These are phyloP conservation scores for Stipa capillata DNA, from an alignment of 176 grass and related monocot species.

Conservation along the genomic window DNA sequence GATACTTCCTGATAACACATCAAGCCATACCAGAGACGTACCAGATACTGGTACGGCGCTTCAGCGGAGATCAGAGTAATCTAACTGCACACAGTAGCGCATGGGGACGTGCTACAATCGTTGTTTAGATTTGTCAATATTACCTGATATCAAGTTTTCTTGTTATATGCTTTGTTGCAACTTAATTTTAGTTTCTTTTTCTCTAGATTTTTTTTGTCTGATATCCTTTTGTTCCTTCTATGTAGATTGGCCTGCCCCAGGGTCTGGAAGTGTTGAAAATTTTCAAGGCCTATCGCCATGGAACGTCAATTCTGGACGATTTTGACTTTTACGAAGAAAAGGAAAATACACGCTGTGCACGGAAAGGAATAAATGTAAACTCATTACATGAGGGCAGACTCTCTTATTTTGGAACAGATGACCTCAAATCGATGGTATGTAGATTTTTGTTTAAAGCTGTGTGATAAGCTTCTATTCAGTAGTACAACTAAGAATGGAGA, in stretches of 20 bases:
- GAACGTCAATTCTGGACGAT: slow-evolving; percentile 54
- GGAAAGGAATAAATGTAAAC: slow-evolving; percentile 18
- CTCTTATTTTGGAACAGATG: slow-evolving; percentile 10
- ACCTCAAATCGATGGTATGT: slow-evolving; percentile 31
- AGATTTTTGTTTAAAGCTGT: background rate
- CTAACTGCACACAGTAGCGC: background rate
- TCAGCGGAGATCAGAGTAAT: background rate
- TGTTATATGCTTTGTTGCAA: background rate
- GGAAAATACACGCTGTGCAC: slow-evolving; percentile 8
- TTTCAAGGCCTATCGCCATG: slow-evolving; percentile 49
- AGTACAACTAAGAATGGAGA: background rate
- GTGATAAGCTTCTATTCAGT: background rate
- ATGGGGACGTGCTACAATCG: background rate
- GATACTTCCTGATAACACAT: background rate
- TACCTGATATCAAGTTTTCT: background rate
- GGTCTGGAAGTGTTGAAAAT: slow-evolving; percentile 65
- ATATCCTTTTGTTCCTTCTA: background rate
- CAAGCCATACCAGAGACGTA: background rate
- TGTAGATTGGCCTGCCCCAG: slow-evolving; percentile 69
- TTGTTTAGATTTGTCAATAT: background rate
- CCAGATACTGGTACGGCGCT: background rate
- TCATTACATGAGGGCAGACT: slow-evolving; percentile 6
- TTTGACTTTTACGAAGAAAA: slow-evolving; percentile 65
- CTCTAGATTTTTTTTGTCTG: background rate
- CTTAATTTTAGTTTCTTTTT: background rate